Percentiles rank a stretch among this genome's conserved stretches.
Evolutionary conservation across 2,329 filamentous ascomycete species (phyloP).

Genomic region (Niveomyces coronatus): DNA sequence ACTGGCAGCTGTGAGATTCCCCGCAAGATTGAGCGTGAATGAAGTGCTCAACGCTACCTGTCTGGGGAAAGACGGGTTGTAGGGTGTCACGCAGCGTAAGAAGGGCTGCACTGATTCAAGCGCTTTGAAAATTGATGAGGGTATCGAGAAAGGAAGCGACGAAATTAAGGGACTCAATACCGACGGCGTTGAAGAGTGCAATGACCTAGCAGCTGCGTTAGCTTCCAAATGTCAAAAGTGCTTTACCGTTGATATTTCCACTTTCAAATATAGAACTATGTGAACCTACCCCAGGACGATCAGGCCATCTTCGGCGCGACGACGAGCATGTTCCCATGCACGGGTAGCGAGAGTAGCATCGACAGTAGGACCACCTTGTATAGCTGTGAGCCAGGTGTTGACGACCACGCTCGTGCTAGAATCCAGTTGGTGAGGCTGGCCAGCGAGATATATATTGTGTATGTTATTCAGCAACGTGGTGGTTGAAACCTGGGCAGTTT

Average conservation of each 20-base stretch:
- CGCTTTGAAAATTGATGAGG: conserved; percentile 64
- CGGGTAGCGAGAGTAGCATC: conserved; percentile 68
- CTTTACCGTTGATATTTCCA: background rate
- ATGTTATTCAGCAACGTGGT: conserved; percentile 87
- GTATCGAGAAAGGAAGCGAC: conserved; percentile 69
- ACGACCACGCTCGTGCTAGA: conserved; percentile 85
- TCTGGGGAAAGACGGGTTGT: conserved; percentile 74
- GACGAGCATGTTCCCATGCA: conserved; percentile 93
- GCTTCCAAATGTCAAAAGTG: conserved; percentile 11
- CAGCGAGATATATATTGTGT: conserved; percentile 77
- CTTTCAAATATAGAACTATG: background rate
- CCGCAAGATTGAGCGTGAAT: conserved; percentile 70
- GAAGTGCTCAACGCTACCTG: conserved; percentile 74
- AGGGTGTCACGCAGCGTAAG: conserved; percentile 74
- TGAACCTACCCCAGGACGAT: conserved; percentile 69
- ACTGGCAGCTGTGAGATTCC: conserved; percentile 64
- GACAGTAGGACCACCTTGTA: conserved; percentile 61
- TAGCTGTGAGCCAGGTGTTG: conserved; percentile 87
- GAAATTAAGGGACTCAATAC: conserved; percentile 71
- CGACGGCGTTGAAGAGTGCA: conserved; percentile 82
- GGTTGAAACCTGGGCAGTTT: conserved; percentile 75
- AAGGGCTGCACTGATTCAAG: conserved; percentile 79
- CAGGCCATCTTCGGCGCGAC: conserved; percentile 90
- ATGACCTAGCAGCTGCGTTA: conserved; percentile 48
- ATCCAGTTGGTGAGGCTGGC: conserved; percentile 77